Base-by-base conservation (phyloP, 2,329 filamentous ascomycete species). In the Trichoderma guizhouense region DNA sequence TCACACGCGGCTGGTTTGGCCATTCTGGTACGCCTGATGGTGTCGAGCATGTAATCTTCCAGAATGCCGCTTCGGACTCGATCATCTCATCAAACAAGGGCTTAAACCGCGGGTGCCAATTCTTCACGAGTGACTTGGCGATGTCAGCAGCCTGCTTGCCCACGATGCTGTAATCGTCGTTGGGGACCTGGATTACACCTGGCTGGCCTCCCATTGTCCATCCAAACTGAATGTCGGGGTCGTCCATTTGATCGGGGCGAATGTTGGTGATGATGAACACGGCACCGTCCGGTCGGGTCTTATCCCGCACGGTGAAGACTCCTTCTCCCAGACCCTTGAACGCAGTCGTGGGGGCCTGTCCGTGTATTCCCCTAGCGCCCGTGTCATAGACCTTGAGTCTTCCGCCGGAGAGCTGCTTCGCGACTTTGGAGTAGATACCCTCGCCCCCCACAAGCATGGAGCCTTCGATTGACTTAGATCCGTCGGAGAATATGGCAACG, bases 21-120 rank as follows among this genome's bases (percentile, higher is more conserved):
- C 89, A 91, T 58, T 86, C 82, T 0, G 89, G 89, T 0, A 91
- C 87, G 1, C 89, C 88, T 0, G 82, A 82, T 0, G 89, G 89
- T 0, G 83, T 85, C 0, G 88, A 90, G 74, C 88, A 91, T 2
- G 89, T 90, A 62, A 91, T 90, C 75, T 90, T 91, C 88, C 88
- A 91, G 74, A 91, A 91, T 0, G 89, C 89, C 0, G 89, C 86
- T 74, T 91, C 87, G 0, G 79, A 74, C 70, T 85, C 86, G 6
- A 81, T 77, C 86, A 90, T 90, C 43, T 89, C 75, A 7, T 90
- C 87, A 72, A 91, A 86, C 0, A 91, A 78, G 1, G 88, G 84
- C 76, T 82, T 85, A 60, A 91, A 79, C 3, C 85, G 82, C 14
- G 86, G 82, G 76, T 90, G 83, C 89, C 89, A 91, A 39, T 86